Evolutionary conservation across 345 rosid species (phyloP).

Genomic region (Salix viminalis): DNA sequence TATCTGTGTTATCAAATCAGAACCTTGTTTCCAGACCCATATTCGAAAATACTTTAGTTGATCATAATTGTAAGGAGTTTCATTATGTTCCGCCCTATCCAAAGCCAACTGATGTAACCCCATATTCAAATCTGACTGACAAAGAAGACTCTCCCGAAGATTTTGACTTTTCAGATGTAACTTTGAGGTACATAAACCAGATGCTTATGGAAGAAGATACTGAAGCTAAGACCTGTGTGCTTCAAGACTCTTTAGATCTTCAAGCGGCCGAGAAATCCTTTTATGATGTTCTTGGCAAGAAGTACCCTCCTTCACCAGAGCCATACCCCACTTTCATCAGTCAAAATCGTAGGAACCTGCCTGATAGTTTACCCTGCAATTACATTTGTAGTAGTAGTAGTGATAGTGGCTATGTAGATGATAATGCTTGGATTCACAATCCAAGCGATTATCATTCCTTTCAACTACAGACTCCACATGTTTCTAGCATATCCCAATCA

Average conservation of each 20-base stretch:
- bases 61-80: constrained; percentile 32
- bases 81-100: constrained; percentile 24
- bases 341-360: constrained; percentile 19
- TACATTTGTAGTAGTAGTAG: constrained; percentile 5
- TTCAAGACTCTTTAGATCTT: constrained; percentile 62
- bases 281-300: constrained; percentile 57
- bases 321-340: constrained; percentile 16
- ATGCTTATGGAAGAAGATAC: constrained; percentile 80
- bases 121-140: constrained; percentile 9
- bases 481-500: constrained; percentile 35
- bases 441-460: constrained; percentile 30
- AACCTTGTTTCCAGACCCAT: constrained; percentile 33
- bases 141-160: constrained; percentile 57
- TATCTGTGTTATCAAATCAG: constrained; percentile 38
- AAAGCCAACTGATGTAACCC: constrained; percentile 10
- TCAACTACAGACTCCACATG: constrained; percentile 23
- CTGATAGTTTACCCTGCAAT: constrained; percentile 33
- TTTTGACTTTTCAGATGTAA: constrained; percentile 52
- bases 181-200: constrained; percentile 58
- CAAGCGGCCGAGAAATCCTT: constrained; percentile 71
- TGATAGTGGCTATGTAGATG: constrained; percentile 18
- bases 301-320: constrained; percentile 54
- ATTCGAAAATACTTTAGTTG: constrained; percentile 22
- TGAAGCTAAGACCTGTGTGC: constrained; percentile 55
- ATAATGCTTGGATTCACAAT: constrained; percentile 23